Evolutionary conservation across 1,284 basidiomycete species (phyloP).

Genomic region (Rhodotorula sp.): DNA sequence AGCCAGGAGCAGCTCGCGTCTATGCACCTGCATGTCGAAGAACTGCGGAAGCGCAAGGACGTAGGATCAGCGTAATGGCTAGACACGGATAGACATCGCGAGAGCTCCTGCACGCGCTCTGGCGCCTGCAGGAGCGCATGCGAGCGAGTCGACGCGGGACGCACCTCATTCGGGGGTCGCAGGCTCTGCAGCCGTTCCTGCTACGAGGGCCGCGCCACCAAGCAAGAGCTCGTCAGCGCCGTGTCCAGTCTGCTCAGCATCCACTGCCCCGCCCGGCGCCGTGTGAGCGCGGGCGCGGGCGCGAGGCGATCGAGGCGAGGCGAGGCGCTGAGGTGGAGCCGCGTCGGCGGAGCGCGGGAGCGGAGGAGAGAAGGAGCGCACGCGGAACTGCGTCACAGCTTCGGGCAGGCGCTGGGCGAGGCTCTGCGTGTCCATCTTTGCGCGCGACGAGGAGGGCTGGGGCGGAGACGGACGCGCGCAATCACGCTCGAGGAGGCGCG

Average conservation of each 20-base stretch:
- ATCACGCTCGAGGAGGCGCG: neutral
- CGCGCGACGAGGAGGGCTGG: neutral
- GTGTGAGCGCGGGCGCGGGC: neutral
- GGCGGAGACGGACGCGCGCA: neutral
- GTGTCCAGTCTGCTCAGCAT: neutral
- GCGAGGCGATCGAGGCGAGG: neutral
- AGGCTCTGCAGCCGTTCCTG: conserved; percentile 33
- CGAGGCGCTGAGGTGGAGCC: neutral
- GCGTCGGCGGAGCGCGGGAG: neutral
- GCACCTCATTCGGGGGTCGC: conserved; percentile 34
- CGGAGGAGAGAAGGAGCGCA: neutral
- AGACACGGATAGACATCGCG: too few species aligned
- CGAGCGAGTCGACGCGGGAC: neutral
- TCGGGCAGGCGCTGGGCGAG: conserved; percentile 32
- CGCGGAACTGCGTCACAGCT: conserved; percentile 29
- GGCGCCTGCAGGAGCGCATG: too few species aligned
- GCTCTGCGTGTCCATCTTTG: conserved; percentile 24
- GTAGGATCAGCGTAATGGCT: neutral
- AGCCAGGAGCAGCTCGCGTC: conserved; percentile 46
- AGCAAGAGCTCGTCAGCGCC: too few species aligned
- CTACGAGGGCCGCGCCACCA: neutral
- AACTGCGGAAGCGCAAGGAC: conserved; percentile 20
- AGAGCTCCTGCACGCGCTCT: too few species aligned
- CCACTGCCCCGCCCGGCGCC: too few species aligned
- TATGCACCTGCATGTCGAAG: conserved; percentile 48